Evolutionary conservation across 225 moss, liverwort and hornwort species (phyloP), one percentile per base, ranked within the genome.

Genomic region (Lunularia cruciata): DNA sequence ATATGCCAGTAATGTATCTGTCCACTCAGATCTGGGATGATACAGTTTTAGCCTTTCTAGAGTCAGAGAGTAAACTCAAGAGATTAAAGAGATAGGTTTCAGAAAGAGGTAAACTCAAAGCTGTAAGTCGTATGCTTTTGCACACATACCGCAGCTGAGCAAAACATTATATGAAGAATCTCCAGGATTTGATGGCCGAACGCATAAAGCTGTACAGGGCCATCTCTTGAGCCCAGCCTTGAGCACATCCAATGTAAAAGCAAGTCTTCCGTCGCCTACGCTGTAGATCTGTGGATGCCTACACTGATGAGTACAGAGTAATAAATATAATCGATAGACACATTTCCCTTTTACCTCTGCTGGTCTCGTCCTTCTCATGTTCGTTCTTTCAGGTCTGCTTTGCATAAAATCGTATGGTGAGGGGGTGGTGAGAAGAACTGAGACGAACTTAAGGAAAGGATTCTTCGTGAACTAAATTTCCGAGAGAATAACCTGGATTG

Each of bases 1-100:
- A 89, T 81, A 73, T 95, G 92, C 95, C 95, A 95, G 25, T 83
- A 82, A 38, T 92, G 88, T 16, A 95, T 84, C 47, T 86, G 83
- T 28, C 95, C 95, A 55, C 39, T 70, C 1, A 87, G 55, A 76
- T 95, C 95, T 90, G 74, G 55, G 68, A 75, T 5, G 2, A 45
- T 8, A 30, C 18, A 54, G 37, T 37, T 11, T 38, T 1, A 60
- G 19, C 8, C n/a, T n/a, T n/a, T 11, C 8, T 38, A 19, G 20
- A 60, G 15, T 7, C n/a, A n/a, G n/a, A n/a, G n/a, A n/a, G n/a
- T n/a, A n/a, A n/a, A n/a, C n/a, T n/a, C n/a, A n/a, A n/a, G n/a
- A n/a, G n/a, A n/a, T n/a, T n/a, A n/a, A n/a, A n/a, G n/a, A n/a
- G n/a, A n/a, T n/a, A n/a, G n/a, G n/a, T n/a, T n/a, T n/a, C n/a